phyloP scores from a whole-genome alignment of 768 basidiomycete species.

The Hypsizygus marmoreus region DNA sequence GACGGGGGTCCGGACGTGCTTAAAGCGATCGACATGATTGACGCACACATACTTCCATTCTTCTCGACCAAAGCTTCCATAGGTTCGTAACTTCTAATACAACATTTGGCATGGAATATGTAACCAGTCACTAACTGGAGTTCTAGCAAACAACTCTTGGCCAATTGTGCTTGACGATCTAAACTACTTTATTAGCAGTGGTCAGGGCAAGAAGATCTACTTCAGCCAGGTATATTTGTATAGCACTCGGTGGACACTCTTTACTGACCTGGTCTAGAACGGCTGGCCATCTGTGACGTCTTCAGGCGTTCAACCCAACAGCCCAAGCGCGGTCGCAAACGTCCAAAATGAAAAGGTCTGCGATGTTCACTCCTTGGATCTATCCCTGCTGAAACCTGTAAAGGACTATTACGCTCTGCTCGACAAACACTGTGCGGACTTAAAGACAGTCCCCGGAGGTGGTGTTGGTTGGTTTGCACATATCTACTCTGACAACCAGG shows the following conservation, averaged over 20 bases:
- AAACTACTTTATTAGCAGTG: slow-evolving; percentile 67
- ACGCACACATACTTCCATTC: slow-evolving; percentile 74
- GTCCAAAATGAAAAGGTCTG: slow-evolving; percentile 63
- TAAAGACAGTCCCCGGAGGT: slow-evolving; percentile 60
- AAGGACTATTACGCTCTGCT: slow-evolving; percentile 67
- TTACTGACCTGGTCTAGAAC: too few species aligned
- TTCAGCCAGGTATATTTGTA: slow-evolving; percentile 56
- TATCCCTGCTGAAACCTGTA: slow-evolving; percentile 3
- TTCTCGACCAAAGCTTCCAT: slow-evolving; percentile 59
- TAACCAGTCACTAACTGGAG: background rate
- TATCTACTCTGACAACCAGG: slow-evolving; percentile 67
- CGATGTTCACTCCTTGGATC: background rate
- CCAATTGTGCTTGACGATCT: slow-evolving; percentile 59
- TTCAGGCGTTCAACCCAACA: slow-evolving; percentile 64
- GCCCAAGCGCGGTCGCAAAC: slow-evolving; percentile 57
- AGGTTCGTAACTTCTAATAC: slow-evolving; percentile 33
- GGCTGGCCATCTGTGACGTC: slow-evolving; percentile 77
- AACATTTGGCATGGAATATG: background rate
- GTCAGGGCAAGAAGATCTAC: slow-evolving; percentile 73
- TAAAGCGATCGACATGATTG: slow-evolving; percentile 61
- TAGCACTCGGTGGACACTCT: background rate
- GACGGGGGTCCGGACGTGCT: slow-evolving; percentile 57
- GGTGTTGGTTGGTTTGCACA: slow-evolving; percentile 85
- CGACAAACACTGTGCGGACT: slow-evolving; percentile 60
- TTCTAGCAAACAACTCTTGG: slow-evolving; percentile 59